Conservation (phyloP, 768 basidiomycete species). For the Pleurotus salmoneostramineus region DNA sequence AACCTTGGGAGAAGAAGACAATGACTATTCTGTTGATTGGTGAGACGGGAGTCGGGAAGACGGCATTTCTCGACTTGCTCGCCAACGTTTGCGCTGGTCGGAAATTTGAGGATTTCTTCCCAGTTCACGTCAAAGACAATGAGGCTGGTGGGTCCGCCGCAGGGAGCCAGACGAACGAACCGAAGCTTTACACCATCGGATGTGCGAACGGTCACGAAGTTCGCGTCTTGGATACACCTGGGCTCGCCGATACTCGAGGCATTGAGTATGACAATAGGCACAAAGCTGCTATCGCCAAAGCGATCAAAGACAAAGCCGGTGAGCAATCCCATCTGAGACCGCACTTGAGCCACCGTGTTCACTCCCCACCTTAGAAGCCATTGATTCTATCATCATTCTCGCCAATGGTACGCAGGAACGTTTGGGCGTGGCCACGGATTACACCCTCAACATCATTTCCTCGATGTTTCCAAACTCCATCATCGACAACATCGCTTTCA, state of each 20-base stretch:
- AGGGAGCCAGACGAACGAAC: conserved; percentile 13
- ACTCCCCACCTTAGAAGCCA: neutral
- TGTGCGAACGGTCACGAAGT: conserved; percentile 10
- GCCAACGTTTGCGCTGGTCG: conserved; percentile 13
- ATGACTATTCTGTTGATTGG: conserved; percentile 10
- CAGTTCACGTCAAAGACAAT: conserved; percentile 5
- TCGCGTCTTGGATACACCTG: conserved; percentile 23
- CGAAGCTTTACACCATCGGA: conserved; percentile 10
- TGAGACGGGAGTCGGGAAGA: conserved; percentile 16
- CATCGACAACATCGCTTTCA: conserved; percentile 20
- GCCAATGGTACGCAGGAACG: conserved; percentile 21
- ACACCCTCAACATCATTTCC: conserved; percentile 17
- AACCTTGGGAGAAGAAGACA: conserved; percentile 2
- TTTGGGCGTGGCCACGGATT: conserved; percentile 18
- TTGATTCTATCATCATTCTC: conserved; percentile 23
- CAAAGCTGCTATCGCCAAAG: conserved; percentile 18
- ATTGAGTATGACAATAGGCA: conserved; percentile 18
- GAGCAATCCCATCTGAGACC: neutral
- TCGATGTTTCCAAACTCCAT: conserved; percentile 20
- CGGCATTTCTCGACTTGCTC: conserved; percentile 12
- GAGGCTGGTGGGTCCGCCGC: conserved; percentile 9
- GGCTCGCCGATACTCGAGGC: conserved; percentile 23
- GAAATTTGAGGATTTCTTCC: conserved; percentile 2
- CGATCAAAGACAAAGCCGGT: conserved; percentile 14
- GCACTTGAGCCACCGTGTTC: neutral